These are phyloP conservation scores for Pythium dissimile DNA, from an alignment of 352 stramenopile genomes.

Conservation along the genomic window DNA sequence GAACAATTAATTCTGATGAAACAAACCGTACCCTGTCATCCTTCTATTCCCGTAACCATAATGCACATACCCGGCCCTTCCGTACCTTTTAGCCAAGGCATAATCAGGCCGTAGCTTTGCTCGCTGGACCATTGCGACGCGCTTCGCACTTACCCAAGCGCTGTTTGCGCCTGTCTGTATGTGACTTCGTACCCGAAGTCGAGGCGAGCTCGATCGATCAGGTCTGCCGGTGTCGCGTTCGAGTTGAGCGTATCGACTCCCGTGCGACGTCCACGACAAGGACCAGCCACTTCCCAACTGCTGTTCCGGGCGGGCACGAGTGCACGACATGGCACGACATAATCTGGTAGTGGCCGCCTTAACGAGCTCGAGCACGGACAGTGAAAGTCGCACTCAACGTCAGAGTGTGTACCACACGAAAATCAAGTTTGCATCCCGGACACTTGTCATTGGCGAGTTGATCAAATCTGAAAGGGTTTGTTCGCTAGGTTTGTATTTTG, in stretches of 20 bases:
- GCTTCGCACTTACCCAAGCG: background rate
- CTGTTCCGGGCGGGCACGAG: background rate
- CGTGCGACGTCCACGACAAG: background rate
- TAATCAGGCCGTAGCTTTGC: slow-evolving; percentile 6
- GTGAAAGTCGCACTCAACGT: too few relatives aligned
- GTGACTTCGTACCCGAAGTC: slow-evolving; percentile 3
- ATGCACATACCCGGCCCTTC: background rate
- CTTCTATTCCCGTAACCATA: background rate
- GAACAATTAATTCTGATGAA: background rate
- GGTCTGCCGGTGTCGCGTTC: background rate
- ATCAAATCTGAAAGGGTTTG: too few relatives aligned
- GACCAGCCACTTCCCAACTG: too few relatives aligned
- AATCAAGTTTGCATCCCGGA: too few relatives aligned
- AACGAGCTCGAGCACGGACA: background rate
- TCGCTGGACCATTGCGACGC: background rate
- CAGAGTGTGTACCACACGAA: too few relatives aligned
- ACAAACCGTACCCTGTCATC: background rate
- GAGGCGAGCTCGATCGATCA: background rate
- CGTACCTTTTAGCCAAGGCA: slow-evolving; percentile 10
- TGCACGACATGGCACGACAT: slow-evolving; percentile 1
- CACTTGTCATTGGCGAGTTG: too few relatives aligned
- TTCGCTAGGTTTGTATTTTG: too few relatives aligned
- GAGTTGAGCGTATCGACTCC: background rate
- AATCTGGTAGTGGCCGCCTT: background rate
- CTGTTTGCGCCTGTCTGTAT: slow-evolving; percentile 4